Evolutionary conservation across 768 basidiomycete genomes (phyloP).

Genomic region (Phlegmacium glaucopus): DNA sequence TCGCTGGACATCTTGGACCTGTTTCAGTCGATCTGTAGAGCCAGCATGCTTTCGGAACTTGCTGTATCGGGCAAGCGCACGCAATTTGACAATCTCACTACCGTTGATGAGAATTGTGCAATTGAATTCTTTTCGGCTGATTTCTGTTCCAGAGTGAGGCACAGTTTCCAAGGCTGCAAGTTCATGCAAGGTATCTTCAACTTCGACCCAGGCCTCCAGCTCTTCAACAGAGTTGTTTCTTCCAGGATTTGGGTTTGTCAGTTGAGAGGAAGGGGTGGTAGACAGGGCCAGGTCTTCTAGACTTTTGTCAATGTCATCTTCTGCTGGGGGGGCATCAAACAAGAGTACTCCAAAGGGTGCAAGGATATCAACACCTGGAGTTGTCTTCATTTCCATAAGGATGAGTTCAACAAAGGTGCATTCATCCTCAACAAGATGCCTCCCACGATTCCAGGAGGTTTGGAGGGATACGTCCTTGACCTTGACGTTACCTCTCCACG

Average conservation of each 20-base stretch:
- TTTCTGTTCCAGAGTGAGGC: not conserved
- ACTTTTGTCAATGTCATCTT: constrained; percentile 8
- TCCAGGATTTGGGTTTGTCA: not conserved
- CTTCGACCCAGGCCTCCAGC: not conserved
- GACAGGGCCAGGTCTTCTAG: not conserved
- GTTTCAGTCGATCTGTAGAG: constrained; percentile 9
- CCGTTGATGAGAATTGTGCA: constrained; percentile 3
- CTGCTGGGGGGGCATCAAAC: constrained; percentile 3
- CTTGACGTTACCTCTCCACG: constrained; percentile 24
- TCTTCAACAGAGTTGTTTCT: not conserved
- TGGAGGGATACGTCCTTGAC: constrained; percentile 19
- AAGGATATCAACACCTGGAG: constrained; percentile 2
- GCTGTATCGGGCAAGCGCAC: not conserved
- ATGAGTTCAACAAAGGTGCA: constrained; percentile 2
- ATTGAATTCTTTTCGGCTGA: not conserved
- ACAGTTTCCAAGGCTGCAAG: not conserved
- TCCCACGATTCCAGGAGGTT: constrained; percentile 26
- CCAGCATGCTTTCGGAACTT: not conserved
- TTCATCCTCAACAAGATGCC: constrained; percentile 11
- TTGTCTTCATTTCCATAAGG: not conserved
- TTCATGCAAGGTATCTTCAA: not conserved
- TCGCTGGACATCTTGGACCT: constrained; percentile 3
- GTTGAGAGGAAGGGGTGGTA: not conserved
- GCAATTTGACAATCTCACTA: not conserved
- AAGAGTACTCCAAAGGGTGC: constrained; percentile 6